Conservation (phyloP, 768 basidiomycete species). For the Lactarius hengduanensis region DNA sequence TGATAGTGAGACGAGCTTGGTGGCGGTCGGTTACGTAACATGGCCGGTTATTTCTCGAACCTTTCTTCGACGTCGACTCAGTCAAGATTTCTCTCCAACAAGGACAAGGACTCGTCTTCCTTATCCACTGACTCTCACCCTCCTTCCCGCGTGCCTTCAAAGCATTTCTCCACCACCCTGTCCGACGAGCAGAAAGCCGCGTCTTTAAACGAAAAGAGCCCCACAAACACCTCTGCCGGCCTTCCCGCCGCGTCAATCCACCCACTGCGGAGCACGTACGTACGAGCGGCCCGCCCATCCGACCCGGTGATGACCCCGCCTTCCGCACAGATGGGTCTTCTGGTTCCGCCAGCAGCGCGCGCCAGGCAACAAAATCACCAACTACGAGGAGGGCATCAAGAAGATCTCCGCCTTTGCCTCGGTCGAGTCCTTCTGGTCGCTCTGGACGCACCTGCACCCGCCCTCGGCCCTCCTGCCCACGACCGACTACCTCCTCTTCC, state of each 20-base stretch:
- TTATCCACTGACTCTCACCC: constrained; percentile 5
- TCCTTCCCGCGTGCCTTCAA: constrained; percentile 58
- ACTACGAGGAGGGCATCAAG: constrained; percentile 94
- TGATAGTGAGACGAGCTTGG: neutral
- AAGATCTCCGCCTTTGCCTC: constrained; percentile 88
- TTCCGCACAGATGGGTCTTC: constrained; percentile 70
- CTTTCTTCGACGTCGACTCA: constrained; percentile 62
- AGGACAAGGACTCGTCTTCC: constrained; percentile 27
- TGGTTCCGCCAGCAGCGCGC: constrained; percentile 91
- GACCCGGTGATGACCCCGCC: neutral
- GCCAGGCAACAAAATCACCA: constrained; percentile 85
- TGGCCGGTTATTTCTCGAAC: constrained; percentile 82
- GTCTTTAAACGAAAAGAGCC: constrained; percentile 43
- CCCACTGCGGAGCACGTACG: constrained; percentile 86
- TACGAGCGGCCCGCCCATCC: constrained; percentile 35
- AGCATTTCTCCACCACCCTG: constrained; percentile 70
- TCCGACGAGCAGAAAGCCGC: constrained; percentile 44
- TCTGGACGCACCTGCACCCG: constrained; percentile 87
- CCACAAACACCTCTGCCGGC: constrained; percentile 38
- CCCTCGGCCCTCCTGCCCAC: constrained; percentile 84
- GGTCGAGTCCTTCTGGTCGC: constrained; percentile 95
- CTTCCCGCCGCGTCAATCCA: constrained; percentile 49
- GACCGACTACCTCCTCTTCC: constrained; percentile 93
- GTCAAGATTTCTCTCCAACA: constrained; percentile 64
- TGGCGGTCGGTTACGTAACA: constrained; percentile 27